Percentiles rank a stretch among this genome's conserved stretches.
These are phyloP conservation scores for Nannochloris sp. DNA, from an alignment of 139 green algal genomes.

Conservation along the genomic window DNA sequence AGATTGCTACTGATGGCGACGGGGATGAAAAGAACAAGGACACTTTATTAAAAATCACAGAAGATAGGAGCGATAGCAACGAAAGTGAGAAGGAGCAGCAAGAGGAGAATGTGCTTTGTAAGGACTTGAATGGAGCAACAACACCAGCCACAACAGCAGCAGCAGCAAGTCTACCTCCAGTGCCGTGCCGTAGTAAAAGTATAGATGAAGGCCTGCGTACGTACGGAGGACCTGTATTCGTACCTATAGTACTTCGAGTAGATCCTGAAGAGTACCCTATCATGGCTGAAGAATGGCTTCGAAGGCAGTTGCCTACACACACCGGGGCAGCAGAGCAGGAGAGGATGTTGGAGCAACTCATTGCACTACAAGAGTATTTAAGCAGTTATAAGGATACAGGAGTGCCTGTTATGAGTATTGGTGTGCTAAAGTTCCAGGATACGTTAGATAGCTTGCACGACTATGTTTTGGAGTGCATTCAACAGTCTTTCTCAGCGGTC, in stretches of 20 bases:
- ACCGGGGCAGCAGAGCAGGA: background rate
- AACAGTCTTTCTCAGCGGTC: slow-evolving; percentile 24
- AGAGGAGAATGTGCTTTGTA: background rate
- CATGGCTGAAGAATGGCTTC: slow-evolving; percentile 38
- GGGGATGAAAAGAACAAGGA: too few species aligned
- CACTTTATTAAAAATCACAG: too few species aligned
- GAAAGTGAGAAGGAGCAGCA: background rate
- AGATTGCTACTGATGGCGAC: too few species aligned
- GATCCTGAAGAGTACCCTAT: slow-evolving; percentile 41
- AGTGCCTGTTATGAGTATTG: slow-evolving; percentile 50
- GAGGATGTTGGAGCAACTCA: slow-evolving; percentile 26
- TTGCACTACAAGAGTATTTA: slow-evolving; percentile 52
- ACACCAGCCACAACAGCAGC: too few species aligned
- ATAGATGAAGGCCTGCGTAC: background rate
- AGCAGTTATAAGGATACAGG: slow-evolving; percentile 35
- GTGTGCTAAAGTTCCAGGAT: slow-evolving; percentile 35
- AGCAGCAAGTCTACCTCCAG: too few species aligned
- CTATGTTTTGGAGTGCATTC: slow-evolving; percentile 64
- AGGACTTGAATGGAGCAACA: background rate
- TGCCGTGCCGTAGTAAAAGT: too few species aligned
- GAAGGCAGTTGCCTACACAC: background rate
- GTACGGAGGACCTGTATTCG: slow-evolving; percentile 43
- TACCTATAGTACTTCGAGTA: slow-evolving; percentile 55
- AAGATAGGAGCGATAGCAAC: background rate
- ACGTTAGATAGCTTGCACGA: slow-evolving; percentile 63